Percentiles rank a stretch among this genome's conserved stretches.
phyloP scores from a whole-genome alignment of 176 grass and related monocot species.

The Zoysia japonica region DNA sequence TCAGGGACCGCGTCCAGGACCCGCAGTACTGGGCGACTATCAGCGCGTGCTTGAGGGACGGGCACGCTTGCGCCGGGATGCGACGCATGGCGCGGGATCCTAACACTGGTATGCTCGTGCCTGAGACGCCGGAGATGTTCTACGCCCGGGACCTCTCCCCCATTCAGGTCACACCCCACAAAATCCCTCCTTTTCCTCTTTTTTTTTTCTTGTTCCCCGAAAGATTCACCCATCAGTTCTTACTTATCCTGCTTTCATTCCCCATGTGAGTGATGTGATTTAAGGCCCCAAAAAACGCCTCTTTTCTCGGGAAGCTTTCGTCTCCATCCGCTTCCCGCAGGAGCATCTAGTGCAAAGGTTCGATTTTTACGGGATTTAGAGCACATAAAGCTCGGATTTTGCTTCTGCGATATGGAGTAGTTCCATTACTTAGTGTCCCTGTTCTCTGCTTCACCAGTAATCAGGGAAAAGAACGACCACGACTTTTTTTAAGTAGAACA shows the following conservation, averaged over 20 bases:
- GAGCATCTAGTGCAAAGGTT: background rate
- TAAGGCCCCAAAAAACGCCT: constrained; percentile 17
- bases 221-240: background rate
- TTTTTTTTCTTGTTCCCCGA: background rate
- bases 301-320: background rate
- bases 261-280: background rate
- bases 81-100: constrained; percentile 22
- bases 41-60: constrained; percentile 64
- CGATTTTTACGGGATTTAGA: background rate
- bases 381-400: background rate
- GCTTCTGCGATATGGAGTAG: background rate
- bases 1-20: constrained; percentile 67
- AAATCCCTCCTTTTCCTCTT: background rate
- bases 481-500: background rate
- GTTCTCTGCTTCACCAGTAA: background rate
- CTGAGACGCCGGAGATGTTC: constrained; percentile 54
- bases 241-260: background rate
- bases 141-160: constrained; percentile 72
- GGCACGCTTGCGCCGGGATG: constrained; percentile 60
- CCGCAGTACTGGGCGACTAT: constrained; percentile 77
- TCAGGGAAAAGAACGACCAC: background rate
- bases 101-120: constrained; percentile 61
- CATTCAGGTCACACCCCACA: constrained; percentile 50
- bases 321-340: too few relatives aligned
- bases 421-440: background rate